Base-by-base conservation (phyloP, 1,284 basidiomycete species). In the Apiotrichum sp. region DNA sequence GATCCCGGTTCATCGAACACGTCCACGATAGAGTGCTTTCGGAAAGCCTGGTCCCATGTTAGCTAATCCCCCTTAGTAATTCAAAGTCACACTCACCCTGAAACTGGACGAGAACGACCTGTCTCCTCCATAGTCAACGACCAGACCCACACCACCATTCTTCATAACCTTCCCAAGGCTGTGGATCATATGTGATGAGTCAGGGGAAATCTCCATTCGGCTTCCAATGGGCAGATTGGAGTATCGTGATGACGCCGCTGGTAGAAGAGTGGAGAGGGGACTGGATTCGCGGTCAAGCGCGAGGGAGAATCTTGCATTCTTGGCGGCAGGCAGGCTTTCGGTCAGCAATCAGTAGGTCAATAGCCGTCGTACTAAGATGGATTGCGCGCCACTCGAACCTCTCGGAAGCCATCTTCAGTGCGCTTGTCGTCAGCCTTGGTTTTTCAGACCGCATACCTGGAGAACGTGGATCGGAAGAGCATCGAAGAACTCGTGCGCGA, bases 401-500 rank as follows among this genome's bases (percentile, higher is more conserved):
- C 95, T 53, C 88, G 82, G 85, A 91, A 97, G 1, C 89, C 92
- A 40, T 85, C 80, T 39, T 81, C 73, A 0, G 83, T 85, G 82
- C 84, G 88, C 88, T 91, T 63, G 7, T 33, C 43, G 34, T 42
- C n/a, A 53, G 52, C 46, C 11, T 34, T 13, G 40, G 36, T 34
- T 55, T 3, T 4, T 6, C 14, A 31, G 14, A 29, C 11, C 4
- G 29, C 5, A 3, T 13, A 69, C 78, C 79, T 96, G 86, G 47
- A 98, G 80, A 35, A 95, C 78, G 72, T 97, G 89, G 50, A 97
- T 86, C 0, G 95, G 95, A 49, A 99, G 80, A 0, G 95, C 95
- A 69, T 98, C 96, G 62, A 99, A 98, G 77, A 98, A 97, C 71
- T 98, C 96, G 72, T 98, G 95, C 0, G 95, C 96, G 6, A 97